These are phyloP conservation scores for Farysia itapuensis DNA, from an alignment of 1,284 basidiomycete species.

Conservation along the genomic window DNA sequence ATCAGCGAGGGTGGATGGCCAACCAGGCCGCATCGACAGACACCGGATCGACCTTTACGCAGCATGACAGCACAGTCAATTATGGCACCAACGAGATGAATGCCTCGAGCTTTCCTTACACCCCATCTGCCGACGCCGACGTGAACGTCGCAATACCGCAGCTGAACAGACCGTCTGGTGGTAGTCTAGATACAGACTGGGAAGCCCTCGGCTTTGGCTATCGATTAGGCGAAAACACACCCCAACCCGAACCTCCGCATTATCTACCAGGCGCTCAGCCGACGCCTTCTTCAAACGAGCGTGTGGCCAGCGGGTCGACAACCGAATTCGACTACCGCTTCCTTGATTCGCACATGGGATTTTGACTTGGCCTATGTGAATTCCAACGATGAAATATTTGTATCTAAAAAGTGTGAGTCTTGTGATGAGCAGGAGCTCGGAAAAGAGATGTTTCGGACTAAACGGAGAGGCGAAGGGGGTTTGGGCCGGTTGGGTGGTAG, in stretches of 20 bases:
- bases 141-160: not conserved
- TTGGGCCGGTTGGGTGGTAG: no score
- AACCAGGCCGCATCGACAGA: not conserved
- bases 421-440: no score
- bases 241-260: no score
- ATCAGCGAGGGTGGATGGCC: not conserved
- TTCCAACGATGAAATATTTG: no score
- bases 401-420: no score
- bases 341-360: slow-evolving; percentile 36
- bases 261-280: no score
- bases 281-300: no score
- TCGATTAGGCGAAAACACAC: slow-evolving; percentile 9
- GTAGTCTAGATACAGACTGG: slow-evolving; percentile 27
- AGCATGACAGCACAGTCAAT: not conserved
- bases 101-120: not conserved
- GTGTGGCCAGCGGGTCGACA: no score
- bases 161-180: not conserved
- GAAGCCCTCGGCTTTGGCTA: slow-evolving; percentile 30
- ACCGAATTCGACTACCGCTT: slow-evolving; percentile 29
- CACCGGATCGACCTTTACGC: not conserved
- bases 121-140: no score
- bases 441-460: no score
- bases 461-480: no score
- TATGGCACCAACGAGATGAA: not conserved
- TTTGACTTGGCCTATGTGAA: no score